Base-by-base conservation (phyloP, 371 early-diverging fungal genomes). In the Lichtheimia ornata region DNA sequence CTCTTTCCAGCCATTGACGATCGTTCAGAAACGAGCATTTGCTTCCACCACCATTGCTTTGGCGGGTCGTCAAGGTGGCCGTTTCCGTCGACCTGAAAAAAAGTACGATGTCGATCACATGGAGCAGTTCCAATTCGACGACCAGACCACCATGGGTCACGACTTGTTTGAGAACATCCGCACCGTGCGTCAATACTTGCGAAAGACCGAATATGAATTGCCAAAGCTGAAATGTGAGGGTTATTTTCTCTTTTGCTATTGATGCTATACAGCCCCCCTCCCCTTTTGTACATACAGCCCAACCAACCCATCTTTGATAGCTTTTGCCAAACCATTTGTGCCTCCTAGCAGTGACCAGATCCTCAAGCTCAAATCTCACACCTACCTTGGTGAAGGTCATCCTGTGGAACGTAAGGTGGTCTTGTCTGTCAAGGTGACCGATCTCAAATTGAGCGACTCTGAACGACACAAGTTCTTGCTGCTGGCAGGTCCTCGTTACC, bases 181-280 rank as follows among this genome's bases (percentile, higher is more conserved):
- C 24, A 80, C 83, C 42, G 81, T 89, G 49, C 81, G 89, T 41
- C 71, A 83, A 59, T 88, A 88, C 68, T 77, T 89, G 50, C 74
- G 87, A 56, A 87, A 85, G 65, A 76, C 83, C 42, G 75, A 86
- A 59, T 84, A 81, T 59, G 89, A 89, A 62, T 62, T 89, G 15
- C 89, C 89, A 18, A 82, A 84, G 64, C 72, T 89, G 52, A 80
- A 67, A 61, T 80, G 88, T 88, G 35, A 35, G 35, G 2, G 35
- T 35, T 35, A 2, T 6, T 28, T 28, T 28, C 11, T 35, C 11
- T 35, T 35, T 35, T 35, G 9, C 11, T 35, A 35, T 35, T 35
- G 35, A 35, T 11, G 2, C 35, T 11, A 81, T 22, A 22, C 22
- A 63, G 66, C 20, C 28, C 25, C 42, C 5, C 5, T 45, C 25